Evolutionary conservation across 495 filamentous ascomycete genomes (phyloP).

Genomic region (Penicillium daleae): DNA sequence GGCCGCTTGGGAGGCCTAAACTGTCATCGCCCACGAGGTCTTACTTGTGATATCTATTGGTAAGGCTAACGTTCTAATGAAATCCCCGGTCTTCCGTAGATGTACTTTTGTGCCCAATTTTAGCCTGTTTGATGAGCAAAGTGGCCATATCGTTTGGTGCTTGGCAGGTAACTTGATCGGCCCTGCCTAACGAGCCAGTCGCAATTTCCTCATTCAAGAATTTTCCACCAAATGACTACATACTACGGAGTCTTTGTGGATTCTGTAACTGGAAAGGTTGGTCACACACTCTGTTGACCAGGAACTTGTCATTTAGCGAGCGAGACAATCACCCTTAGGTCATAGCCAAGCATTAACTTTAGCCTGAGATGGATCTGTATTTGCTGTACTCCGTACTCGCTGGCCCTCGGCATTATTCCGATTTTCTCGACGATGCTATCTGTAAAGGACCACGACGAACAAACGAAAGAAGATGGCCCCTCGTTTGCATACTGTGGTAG

Average conservation of each 20-base stretch:
- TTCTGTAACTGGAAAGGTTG: neutral
- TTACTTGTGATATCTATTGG: neutral
- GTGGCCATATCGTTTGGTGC: neutral
- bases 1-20: neutral
- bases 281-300: neutral
- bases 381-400: no score
- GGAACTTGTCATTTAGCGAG: no score
- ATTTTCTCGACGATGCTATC: neutral
- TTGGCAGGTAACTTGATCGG: conserved; percentile 1
- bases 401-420: neutral
- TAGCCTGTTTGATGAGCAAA: neutral
- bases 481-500: neutral
- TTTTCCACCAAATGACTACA: neutral
- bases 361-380: neutral
- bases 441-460: neutral
- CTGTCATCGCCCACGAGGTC: neutral
- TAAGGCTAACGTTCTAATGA: neutral
- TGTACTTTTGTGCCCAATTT: neutral
- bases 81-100: neutral
- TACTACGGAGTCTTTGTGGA: neutral
- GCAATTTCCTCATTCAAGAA: neutral
- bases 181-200: neutral
- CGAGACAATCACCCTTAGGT: neutral
- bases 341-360: neutral
- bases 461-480: neutral